These are phyloP conservation scores for Lactifluus pinguis DNA, from an alignment of 768 basidiomycete species.

Conservation along the genomic window DNA sequence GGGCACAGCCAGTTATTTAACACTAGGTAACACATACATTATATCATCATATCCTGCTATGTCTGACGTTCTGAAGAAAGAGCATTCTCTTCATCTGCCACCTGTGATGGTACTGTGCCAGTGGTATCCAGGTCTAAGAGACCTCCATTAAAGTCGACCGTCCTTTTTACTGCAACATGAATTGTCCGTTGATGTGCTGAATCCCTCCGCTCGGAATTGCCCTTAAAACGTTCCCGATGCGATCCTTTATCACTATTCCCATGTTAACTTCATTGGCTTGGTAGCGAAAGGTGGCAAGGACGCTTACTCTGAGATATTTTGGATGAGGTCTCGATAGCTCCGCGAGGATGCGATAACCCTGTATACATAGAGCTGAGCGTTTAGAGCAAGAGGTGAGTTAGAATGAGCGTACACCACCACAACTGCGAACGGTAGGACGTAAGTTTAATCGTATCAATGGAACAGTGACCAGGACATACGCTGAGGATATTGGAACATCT, in stretches of 20 bases:
- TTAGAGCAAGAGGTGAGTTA: background rate
- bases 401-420: slow-evolving; percentile 5
- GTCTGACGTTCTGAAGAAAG: slow-evolving; percentile 8
- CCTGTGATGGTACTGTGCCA: background rate
- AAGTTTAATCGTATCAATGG: background rate
- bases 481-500: slow-evolving; percentile 20
- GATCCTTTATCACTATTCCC: slow-evolving; percentile 5
- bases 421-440: background rate
- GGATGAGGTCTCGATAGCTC: slow-evolving; percentile 16
- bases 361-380: too few species aligned
- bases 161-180: slow-evolving; percentile 12
- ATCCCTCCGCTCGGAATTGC: slow-evolving; percentile 9
- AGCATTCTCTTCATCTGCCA: background rate
- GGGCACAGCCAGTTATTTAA: too few species aligned
- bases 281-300: background rate
- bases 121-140: too few species aligned
- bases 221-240: background rate
- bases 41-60: slow-evolving; percentile 11
- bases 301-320: slow-evolving; percentile 14
- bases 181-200: background rate
- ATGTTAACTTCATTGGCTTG: background rate
- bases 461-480: background rate
- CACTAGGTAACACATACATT: background rate
- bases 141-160: slow-evolving; percentile 12
- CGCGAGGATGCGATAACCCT: slow-evolving; percentile 17